These are phyloP conservation scores for Paraphoma chrysanthemicola DNA, from an alignment of 2,329 filamentous ascomycete species.

Conservation along the genomic window DNA sequence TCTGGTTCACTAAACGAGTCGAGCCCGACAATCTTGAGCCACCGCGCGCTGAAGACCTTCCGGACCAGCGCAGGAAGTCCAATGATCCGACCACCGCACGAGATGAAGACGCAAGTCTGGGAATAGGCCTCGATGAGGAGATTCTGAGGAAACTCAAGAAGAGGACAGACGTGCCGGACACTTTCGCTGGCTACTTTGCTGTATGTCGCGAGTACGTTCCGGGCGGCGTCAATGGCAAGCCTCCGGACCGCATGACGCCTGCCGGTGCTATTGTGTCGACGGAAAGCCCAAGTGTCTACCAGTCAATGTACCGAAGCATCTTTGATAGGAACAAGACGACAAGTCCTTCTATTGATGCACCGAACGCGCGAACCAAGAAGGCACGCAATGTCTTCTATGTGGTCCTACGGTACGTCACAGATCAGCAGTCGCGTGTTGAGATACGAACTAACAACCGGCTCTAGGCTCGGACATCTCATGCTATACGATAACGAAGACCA, in stretches of 20 bases:
- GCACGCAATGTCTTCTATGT: conserved; percentile 93
- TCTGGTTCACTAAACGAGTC: conserved; percentile 23
- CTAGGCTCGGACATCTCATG: conserved; percentile 83
- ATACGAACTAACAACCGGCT: conserved; percentile 13
- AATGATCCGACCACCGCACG: conserved; percentile 15
- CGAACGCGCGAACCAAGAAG: conserved; percentile 61
- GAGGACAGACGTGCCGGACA: conserved; percentile 69
- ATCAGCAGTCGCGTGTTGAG: no score
- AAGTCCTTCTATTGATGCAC: conserved; percentile 60
- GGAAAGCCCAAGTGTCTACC: conserved; percentile 92
- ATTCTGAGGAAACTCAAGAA: conserved; percentile 33
- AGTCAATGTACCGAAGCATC: conserved; percentile 96
- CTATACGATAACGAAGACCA: conserved; percentile 96
- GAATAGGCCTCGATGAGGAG: conserved; percentile 27
- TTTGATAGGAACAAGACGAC: conserved; percentile 78
- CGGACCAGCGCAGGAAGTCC: conserved; percentile 15
- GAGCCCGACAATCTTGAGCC: conserved; percentile 11
- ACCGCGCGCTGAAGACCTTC: neutral
- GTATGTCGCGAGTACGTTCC: conserved; percentile 92
- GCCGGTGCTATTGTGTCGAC: conserved; percentile 78
- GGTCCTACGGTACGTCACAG: conserved; percentile 72
- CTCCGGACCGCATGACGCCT: conserved; percentile 83
- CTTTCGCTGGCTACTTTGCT: conserved; percentile 92
- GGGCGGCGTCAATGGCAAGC: conserved; percentile 90
- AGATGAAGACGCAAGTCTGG: conserved; percentile 20